These are phyloP conservation scores for Alliaria petiolata DNA, from an alignment of 345 rosid genomes.

Conservation along the genomic window DNA sequence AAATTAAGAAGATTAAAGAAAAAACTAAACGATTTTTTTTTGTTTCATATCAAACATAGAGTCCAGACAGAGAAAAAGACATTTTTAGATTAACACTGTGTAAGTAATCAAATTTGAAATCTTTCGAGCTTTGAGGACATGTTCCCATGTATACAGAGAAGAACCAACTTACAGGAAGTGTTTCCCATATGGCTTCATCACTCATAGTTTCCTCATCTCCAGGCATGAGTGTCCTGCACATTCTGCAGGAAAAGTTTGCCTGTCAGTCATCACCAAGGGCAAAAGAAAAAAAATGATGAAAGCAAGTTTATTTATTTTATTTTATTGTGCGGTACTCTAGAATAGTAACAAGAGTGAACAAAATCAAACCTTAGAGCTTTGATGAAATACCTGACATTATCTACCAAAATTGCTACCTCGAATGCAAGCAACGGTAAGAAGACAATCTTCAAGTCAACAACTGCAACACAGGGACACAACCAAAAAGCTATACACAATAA, in stretches of 20 bases:
- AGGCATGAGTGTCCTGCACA: conserved; percentile 89
- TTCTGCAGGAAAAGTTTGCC: conserved; percentile 40
- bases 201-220: conserved; percentile 94
- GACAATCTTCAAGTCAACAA: conserved; percentile 72
- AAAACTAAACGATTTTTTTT: background rate
- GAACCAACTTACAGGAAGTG: conserved; percentile 70
- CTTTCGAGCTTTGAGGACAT: background rate
- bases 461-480: conserved; percentile 47
- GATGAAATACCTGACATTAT: conserved; percentile 75
- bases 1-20: background rate
- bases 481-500: conserved; percentile 11
- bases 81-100: background rate
- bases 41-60: background rate
- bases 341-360: conserved; percentile 1
- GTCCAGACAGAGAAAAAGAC: too few relatives aligned
- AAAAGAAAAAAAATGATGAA: background rate
- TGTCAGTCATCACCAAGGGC: background rate
- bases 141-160: background rate
- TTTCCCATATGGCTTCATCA: conserved; percentile 96
- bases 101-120: background rate
- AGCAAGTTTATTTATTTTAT: background rate
- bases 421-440: conserved; percentile 74
- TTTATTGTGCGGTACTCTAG: background rate
- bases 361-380: background rate
- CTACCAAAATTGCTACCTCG: conserved; percentile 66